Percentiles rank a stretch among this genome's conserved stretches.
Conservation (phyloP, 306 rosid species). For the Dalbergia cochinchinensis region DNA sequence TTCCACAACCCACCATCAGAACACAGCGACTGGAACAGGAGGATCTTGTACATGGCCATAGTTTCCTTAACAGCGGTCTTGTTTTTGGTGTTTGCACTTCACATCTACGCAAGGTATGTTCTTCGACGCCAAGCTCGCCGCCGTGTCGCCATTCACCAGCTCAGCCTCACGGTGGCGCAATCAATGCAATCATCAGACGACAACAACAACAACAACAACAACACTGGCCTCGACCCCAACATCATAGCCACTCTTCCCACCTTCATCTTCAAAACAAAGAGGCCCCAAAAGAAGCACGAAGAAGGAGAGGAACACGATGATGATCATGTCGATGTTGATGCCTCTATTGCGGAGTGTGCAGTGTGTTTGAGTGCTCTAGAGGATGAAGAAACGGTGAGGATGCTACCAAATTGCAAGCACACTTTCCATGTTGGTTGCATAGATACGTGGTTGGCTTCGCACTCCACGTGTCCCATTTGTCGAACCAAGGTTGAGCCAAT, state of each 20-base stretch:
- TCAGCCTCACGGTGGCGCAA: conserved; percentile 55
- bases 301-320: not conserved
- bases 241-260: conserved; percentile 59
- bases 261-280: conserved; percentile 39
- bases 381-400: conserved; percentile 54
- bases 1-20: not conserved
- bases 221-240: conserved; percentile 58
- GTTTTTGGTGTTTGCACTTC: conserved; percentile 70
- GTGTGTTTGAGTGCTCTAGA: conserved; percentile 65
- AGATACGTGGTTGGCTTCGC: conserved; percentile 65
- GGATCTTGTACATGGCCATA: conserved; percentile 67
- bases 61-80: conserved; percentile 64
- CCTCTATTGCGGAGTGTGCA: conserved; percentile 52
- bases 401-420: conserved; percentile 73
- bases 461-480: conserved; percentile 70
- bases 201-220: conserved; percentile 44
- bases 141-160: conserved; percentile 53
- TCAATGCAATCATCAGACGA: conserved; percentile 13
- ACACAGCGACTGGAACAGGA: conserved; percentile 55
- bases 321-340: not conserved
- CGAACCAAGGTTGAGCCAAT: conserved; percentile 59
- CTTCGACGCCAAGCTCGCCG: conserved; percentile 77
- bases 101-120: conserved; percentile 71
- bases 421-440: conserved; percentile 65
- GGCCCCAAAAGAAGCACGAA: not conserved